These are phyloP conservation scores for Alternaria sp. DNA, from an alignment of 2,329 filamentous ascomycete genomes.

Conservation along the genomic window DNA sequence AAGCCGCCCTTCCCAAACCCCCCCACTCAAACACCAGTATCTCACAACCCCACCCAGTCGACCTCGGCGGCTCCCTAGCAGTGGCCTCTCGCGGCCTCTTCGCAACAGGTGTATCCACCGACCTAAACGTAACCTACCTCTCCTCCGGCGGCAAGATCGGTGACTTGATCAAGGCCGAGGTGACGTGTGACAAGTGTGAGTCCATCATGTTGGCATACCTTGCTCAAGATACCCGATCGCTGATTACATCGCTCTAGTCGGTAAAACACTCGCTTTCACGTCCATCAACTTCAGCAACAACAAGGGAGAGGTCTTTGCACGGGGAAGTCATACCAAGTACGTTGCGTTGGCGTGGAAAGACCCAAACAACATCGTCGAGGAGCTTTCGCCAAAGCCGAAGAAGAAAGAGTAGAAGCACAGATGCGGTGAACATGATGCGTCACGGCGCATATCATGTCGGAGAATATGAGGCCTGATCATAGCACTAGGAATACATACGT, in stretches of 20 bases:
- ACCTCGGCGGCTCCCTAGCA: constrained; percentile 70
- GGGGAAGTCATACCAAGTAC: constrained; percentile 73
- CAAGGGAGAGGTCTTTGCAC: constrained; percentile 65
- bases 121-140: constrained; percentile 71
- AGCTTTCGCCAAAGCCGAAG: constrained; percentile 54
- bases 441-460: not conserved
- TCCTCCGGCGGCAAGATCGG: constrained; percentile 69
- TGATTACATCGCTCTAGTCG: constrained; percentile 53
- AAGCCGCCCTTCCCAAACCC: not conserved
- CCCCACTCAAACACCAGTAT: not conserved
- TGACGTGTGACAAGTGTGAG: constrained; percentile 69
- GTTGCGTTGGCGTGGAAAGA: constrained; percentile 68
- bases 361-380: constrained; percentile 65
- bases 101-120: constrained; percentile 71
- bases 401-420: constrained; percentile 29
- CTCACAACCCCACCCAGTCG: constrained; percentile 52
- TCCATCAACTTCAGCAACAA: constrained; percentile 66
- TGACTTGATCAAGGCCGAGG: constrained; percentile 65
- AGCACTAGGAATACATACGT: constrained; percentile 13
- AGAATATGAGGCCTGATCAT: not conserved
- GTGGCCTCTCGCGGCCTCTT: constrained; percentile 70
- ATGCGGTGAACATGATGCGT: not conserved
- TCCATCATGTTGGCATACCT: not conserved
- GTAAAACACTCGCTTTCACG: constrained; percentile 70
- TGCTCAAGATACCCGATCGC: not conserved